Base-by-base conservation (phyloP, 768 basidiomycete genomes). In the Leccinellum luteum region DNA sequence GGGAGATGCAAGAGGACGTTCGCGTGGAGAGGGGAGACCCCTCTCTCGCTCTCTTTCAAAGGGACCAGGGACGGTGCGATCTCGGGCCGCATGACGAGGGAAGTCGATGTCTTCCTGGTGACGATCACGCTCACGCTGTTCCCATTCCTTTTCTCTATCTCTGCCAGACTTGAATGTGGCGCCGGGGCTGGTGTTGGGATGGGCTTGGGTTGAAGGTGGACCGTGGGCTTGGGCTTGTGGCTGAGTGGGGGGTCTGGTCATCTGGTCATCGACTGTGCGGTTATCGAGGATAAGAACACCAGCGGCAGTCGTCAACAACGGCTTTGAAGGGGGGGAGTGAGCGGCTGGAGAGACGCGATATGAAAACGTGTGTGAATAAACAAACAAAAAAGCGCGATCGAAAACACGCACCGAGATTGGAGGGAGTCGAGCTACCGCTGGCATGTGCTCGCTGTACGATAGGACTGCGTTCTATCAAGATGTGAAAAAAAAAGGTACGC, bases 281-380 rank as follows among this genome's bases (percentile, higher is more conserved):
- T 71, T 61, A 50, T 71, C 71, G 49, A 71, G 69, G 48, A 70
- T 61, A 57, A 70, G 68, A 28, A 63, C 59, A 31, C 69, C 69
- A 0, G 61, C 57, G 5, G 69, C n/a, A 6, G 63, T 73, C 5
- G 63, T 66, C 64, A 66, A 30, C 54, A 71, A 58, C 6, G 63
- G 25, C 30, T 65, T 73, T 27, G 69, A 62, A 44, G 67, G 41
- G 6, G 70, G 65, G 1, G 71, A 67, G 13, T 73, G 71, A 32
- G 71, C 59, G 52, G 64, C 70, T 73, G 45, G 38, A 19, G 23
- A 5, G 28, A 14, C 17, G 23, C 14, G 34, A 47, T 23, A 47
- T 31, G 14, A 25, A 17, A 48, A 49, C 45, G 51, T 50, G 54
- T 49, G 60, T 63, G 52, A 67, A 6, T 7, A 34, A 13, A 32